Conservation (phyloP, 1,284 basidiomycete species). For the Peniophora sp. region DNA sequence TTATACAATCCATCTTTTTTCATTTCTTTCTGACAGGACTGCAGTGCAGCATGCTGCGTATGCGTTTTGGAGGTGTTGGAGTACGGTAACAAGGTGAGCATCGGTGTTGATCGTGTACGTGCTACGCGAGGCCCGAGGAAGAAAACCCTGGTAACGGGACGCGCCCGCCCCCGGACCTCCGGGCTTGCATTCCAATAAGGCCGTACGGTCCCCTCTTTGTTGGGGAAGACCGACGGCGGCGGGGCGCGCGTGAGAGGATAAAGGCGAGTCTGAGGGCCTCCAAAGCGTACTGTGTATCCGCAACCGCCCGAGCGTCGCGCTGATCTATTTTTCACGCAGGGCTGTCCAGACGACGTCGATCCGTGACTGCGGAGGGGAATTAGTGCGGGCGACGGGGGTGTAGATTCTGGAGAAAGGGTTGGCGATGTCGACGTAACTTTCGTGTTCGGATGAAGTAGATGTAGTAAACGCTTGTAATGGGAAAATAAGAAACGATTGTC, state of each 20-base stretch:
- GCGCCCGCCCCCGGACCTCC: conserved; percentile 44
- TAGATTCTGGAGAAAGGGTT: too few species aligned
- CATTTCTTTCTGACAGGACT: conserved; percentile 10
- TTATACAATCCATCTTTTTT: conserved; percentile 10
- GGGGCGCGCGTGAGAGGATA: conserved; percentile 66
- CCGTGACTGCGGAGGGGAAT: neutral
- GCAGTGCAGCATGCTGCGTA: conserved; percentile 4
- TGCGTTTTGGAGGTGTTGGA: neutral
- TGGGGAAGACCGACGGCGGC: conserved; percentile 19
- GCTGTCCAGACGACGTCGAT: neutral
- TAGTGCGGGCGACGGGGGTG: too few species aligned
- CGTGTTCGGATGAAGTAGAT: too few species aligned
- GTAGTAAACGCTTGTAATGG: too few species aligned
- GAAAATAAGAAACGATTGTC: too few species aligned
- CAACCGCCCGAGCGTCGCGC: neutral
- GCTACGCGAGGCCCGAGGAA: conserved; percentile 35
- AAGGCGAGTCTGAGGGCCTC: conserved; percentile 78
- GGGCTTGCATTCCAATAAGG: conserved; percentile 7
- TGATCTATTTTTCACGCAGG: neutral
- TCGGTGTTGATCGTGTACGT: neutral
- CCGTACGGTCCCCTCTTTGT: neutral
- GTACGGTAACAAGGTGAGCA: neutral
- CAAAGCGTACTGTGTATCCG: conserved; percentile 7
- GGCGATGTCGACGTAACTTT: too few species aligned
- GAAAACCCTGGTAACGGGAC: conserved; percentile 84